Evolutionary conservation across 1,139 yeast species (phyloP).

Genomic region (Pichia sp.): DNA sequence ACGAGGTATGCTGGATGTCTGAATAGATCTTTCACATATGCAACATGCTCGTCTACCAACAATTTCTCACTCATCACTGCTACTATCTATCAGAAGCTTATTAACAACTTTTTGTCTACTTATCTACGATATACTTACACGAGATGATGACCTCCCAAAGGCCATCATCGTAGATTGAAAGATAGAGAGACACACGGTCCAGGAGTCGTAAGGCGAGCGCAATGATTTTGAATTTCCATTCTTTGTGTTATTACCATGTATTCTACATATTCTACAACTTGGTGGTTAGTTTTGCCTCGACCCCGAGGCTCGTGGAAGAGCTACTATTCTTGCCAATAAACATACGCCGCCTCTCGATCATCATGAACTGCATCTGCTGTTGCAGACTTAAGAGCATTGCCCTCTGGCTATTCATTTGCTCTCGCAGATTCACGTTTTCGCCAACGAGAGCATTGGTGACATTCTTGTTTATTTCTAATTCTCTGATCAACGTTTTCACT

Average conservation of each 20-base stretch:
- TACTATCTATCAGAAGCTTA: no score
- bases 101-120: no score
- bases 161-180: no score
- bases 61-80: background rate
- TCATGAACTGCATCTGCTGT: constrained; percentile 48
- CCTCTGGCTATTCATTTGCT: constrained; percentile 46
- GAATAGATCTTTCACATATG: constrained; percentile 49
- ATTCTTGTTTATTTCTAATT: constrained; percentile 33
- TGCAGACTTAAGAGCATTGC: constrained; percentile 44
- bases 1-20: constrained; percentile 54
- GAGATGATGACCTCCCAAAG: no score
- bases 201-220: no score
- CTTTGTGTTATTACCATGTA: background rate
- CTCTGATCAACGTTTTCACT: constrained; percentile 33
- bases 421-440: constrained; percentile 45
- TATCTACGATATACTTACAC: no score
- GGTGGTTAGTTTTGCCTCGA: background rate
- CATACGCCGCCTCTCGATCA: constrained; percentile 38
- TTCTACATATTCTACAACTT: background rate
- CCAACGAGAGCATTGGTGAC: constrained; percentile 39
- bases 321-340: background rate
- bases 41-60: constrained; percentile 43
- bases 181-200: no score
- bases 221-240: constrained; percentile 6
- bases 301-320: background rate